Conservation (phyloP, 441 rosid genomes). For the Gossypium gossypioides region DNA sequence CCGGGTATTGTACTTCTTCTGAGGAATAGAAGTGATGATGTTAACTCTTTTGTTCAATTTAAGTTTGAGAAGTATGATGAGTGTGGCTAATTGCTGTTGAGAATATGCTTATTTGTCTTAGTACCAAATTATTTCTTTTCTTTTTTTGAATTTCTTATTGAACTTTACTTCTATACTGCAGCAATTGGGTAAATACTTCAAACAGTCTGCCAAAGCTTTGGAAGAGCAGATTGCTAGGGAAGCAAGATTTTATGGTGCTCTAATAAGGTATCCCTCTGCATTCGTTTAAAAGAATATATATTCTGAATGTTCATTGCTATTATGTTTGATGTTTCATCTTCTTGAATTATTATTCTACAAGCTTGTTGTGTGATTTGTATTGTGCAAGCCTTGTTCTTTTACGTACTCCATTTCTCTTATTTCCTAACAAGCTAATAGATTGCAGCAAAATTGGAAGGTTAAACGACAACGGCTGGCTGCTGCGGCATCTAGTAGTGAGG, state of each 20-base stretch:
- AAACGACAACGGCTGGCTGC: constrained; percentile 75
- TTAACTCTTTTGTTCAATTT: constrained; percentile 1
- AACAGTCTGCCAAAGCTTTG: constrained; percentile 81
- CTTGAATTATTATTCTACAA: constrained; percentile 7
- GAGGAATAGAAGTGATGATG: background rate
- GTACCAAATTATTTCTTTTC: constrained; percentile 6
- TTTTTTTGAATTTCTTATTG: constrained; percentile 11
- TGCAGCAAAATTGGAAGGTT: constrained; percentile 98
- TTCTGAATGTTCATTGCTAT: background rate
- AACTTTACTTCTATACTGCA: constrained; percentile 29
- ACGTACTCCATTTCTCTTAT: background rate
- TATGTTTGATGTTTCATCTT: background rate
- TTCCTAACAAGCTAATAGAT: constrained; percentile 46
- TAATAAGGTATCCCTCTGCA: constrained; percentile 51
- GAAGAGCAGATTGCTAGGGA: constrained; percentile 73
- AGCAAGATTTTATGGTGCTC: constrained; percentile 94
- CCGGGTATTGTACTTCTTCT: constrained; percentile 41
- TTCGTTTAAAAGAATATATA: background rate
- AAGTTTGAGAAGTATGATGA: background rate
- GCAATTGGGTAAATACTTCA: constrained; percentile 86
- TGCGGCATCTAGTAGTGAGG: constrained; percentile 56
- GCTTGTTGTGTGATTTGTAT: background rate
- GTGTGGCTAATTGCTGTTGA: background rate
- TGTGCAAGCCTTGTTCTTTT: background rate
- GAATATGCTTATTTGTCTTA: background rate